Conservation (phyloP, 345 rosid species). For the Brassica nigra region DNA sequence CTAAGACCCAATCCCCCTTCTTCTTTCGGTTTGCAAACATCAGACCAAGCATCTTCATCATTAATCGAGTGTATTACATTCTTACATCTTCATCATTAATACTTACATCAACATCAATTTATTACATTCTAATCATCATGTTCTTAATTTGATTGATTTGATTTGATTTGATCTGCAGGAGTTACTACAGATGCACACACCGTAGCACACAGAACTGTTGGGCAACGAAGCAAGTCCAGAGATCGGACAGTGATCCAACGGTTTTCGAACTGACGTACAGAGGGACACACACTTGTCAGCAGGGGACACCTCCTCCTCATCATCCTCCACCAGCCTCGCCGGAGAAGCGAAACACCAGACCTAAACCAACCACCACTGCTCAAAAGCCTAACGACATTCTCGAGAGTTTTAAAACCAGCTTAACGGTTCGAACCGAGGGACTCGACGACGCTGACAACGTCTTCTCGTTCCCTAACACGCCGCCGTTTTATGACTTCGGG, state of each 20-base stretch:
- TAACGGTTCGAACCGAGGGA: conserved; percentile 36
- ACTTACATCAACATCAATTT: neutral
- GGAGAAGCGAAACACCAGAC: conserved; percentile 24
- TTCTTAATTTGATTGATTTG: conserved; percentile 1
- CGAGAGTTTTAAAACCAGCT: conserved; percentile 24
- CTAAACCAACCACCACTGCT: neutral
- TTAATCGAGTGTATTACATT: no score
- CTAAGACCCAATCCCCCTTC: no score
- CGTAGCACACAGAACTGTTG: conserved; percentile 68
- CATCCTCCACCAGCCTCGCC: conserved; percentile 41
- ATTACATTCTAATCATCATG: neutral
- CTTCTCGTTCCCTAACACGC: conserved; percentile 40
- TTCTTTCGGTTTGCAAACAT: no score
- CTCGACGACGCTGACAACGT: conserved; percentile 33
- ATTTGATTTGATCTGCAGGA: conserved; percentile 20
- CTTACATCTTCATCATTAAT: neutral
- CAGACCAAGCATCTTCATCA: no score
- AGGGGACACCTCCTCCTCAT: conserved; percentile 32
- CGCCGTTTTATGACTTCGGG: conserved; percentile 27
- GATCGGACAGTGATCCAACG: conserved; percentile 75
- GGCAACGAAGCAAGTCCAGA: conserved; percentile 91
- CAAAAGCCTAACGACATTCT: conserved; percentile 34
- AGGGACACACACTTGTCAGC: conserved; percentile 72
- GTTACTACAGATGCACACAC: conserved; percentile 80
- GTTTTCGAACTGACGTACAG: conserved; percentile 75